A percentile compares a stretch with the other conserved stretches of the same genome.
Evolutionary conservation across 768 basidiomycete genomes (phyloP).

Genomic region (Lactarius sp.): DNA sequence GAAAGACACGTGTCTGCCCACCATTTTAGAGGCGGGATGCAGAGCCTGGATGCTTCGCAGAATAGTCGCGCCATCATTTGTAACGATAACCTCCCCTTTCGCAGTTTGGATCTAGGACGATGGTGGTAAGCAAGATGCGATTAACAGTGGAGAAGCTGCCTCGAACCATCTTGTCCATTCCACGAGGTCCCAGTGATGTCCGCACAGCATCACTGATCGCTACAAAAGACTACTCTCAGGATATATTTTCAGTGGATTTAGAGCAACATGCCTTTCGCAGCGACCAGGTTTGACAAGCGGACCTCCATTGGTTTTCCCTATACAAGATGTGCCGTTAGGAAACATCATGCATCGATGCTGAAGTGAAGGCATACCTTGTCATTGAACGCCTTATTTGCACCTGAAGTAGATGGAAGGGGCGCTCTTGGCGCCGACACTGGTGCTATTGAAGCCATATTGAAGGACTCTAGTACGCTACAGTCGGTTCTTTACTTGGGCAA

Average conservation of each 20-base stretch:
- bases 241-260: conserved; percentile 15
- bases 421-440: conserved; percentile 24
- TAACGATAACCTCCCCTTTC: conserved; percentile 95
- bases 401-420: conserved; percentile 15
- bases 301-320: conserved; percentile 99
- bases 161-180: conserved; percentile 99
- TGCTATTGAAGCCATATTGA: conserved; percentile 30
- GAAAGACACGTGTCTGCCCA: conserved; percentile 26
- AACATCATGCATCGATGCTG: conserved; percentile 6
- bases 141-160: neutral
- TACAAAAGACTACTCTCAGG: conserved; percentile 31
- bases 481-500: no score
- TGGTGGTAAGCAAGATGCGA: conserved; percentile 6
- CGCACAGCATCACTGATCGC: conserved; percentile 97
- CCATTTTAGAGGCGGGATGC: conserved; percentile 99
- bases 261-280: conserved; percentile 75
- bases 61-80: conserved; percentile 98
- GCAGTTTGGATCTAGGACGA: conserved; percentile 83
- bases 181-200: conserved; percentile 92
- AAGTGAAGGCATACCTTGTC: conserved; percentile 56
- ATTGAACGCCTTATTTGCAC: conserved; percentile 55
- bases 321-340: conserved; percentile 30
- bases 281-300: conserved; percentile 94
- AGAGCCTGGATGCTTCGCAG: conserved; percentile 91
- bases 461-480: neutral